phyloP scores from a whole-genome alignment of 306 rosid species.

The Arachis hypogaea region DNA sequence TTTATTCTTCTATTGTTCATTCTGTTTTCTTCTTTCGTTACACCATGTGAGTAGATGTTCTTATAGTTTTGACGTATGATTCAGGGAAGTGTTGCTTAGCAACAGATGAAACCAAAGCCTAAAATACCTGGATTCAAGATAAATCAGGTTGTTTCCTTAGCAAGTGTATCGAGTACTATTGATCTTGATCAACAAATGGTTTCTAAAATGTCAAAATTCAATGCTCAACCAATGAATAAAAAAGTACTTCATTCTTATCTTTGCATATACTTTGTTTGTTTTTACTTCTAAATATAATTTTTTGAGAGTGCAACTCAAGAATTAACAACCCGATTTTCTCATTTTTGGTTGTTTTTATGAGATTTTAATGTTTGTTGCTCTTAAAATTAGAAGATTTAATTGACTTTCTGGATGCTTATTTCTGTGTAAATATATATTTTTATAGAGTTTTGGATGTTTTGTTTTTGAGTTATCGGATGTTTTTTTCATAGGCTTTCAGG shows the following conservation, averaged over 20 bases:
- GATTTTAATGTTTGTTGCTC: no score
- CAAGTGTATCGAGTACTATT: slow-evolving; percentile 71
- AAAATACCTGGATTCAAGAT: slow-evolving; percentile 95
- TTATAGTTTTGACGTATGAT: slow-evolving; percentile 14
- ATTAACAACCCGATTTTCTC: no score
- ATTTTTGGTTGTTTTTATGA: no score
- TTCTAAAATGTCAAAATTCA: slow-evolving; percentile 93
- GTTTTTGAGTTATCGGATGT: no score
- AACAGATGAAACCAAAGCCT: slow-evolving; percentile 79
- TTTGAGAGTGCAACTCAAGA: no score
- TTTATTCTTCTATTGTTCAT: background rate
- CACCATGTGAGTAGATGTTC: background rate
- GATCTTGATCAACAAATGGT: slow-evolving; percentile 97
- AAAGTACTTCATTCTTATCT: slow-evolving; percentile 52
- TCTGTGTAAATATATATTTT: no score
- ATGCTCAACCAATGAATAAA: slow-evolving; percentile 84
- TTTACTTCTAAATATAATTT: no score
- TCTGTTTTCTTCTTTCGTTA: background rate
- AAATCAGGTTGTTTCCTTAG: slow-evolving; percentile 73
- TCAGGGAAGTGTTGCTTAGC: slow-evolving; percentile 30
- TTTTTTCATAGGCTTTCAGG: no score
- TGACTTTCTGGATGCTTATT: no score
- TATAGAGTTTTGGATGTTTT: no score
- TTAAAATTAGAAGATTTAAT: no score
- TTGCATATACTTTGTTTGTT: background rate